Evolutionary conservation across 805 yeast species (phyloP).

Genomic region (Myxozyma melibiosi): DNA sequence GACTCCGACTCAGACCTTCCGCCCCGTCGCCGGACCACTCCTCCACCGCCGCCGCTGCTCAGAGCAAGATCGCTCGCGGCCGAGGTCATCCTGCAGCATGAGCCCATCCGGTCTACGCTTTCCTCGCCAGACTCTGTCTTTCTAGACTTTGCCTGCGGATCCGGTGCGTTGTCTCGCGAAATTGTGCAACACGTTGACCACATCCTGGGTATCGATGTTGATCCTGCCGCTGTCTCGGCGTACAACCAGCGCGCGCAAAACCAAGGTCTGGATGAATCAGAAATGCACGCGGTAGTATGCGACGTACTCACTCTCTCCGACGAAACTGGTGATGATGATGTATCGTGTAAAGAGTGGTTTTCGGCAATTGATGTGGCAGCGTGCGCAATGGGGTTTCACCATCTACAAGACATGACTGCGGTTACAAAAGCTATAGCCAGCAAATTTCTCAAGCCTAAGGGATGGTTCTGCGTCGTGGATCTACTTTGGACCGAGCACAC

Average conservation of each 20-base stretch:
- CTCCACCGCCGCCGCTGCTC: neutral
- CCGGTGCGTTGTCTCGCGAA: constrained; percentile 26
- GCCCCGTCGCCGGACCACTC: neutral
- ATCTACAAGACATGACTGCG: constrained; percentile 12
- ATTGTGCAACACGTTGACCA: constrained; percentile 13
- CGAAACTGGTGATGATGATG: neutral
- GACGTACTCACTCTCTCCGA: constrained; percentile 4
- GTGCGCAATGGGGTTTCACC: constrained; percentile 27
- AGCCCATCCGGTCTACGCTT: neutral
- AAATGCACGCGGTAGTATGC: constrained; percentile 14
- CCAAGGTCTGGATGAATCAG: constrained; percentile 21
- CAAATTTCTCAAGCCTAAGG: constrained; percentile 6
- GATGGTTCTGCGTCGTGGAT: constrained; percentile 25
- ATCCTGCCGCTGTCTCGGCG: constrained; percentile 4
- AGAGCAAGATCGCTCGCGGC: constrained; percentile 14
- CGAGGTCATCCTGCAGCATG: neutral
- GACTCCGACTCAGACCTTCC: constrained; percentile 4
- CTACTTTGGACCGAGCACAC: constrained; percentile 6
- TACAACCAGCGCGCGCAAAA: constrained; percentile 18
- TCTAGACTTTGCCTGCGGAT: constrained; percentile 30
- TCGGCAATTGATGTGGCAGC: constrained; percentile 18
- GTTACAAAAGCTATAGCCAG: neutral
- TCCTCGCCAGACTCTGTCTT: neutral
- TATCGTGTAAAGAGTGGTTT: neutral
- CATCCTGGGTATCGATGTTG: constrained; percentile 22